phyloP scores from a whole-genome alignment of 116 monocot genomes.

The Iris pallida region DNA sequence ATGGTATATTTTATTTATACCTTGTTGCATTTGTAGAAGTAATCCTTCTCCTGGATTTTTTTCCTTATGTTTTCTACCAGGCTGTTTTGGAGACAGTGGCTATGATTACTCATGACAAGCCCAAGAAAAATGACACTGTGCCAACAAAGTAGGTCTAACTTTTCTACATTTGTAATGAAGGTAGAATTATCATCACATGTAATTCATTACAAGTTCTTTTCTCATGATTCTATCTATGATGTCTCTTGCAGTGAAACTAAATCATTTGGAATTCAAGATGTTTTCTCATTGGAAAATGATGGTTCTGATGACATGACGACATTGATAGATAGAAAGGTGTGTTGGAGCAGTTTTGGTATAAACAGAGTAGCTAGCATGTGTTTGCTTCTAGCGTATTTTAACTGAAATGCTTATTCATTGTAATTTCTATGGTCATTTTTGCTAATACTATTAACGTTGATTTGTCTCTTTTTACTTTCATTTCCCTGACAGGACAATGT shows the following conservation, averaged over 20 bases:
- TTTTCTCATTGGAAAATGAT: slow-evolving; percentile 69
- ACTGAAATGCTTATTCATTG: background rate
- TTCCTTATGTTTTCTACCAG: slow-evolving; percentile 27
- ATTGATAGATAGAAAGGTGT: slow-evolving; percentile 89
- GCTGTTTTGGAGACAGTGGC: slow-evolving; percentile 95
- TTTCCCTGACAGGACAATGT: slow-evolving; percentile 62
- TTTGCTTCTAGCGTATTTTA: background rate
- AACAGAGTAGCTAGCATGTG: background rate
- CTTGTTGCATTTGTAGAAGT: background rate
- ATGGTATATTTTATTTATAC: background rate
- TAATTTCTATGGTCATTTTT: background rate
- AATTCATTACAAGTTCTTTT: background rate
- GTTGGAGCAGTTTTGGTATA: background rate
- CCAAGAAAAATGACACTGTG: slow-evolving; percentile 70
- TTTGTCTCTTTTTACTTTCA: slow-evolving; percentile 2
- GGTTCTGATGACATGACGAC: slow-evolving; percentile 87
- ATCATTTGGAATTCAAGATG: slow-evolving; percentile 81
- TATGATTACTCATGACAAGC: slow-evolving; percentile 86
- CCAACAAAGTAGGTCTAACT: slow-evolving; percentile 46
- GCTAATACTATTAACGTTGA: background rate
- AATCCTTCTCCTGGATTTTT: background rate
- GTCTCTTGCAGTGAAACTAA: slow-evolving; percentile 49
- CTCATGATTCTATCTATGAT: slow-evolving; percentile 2
- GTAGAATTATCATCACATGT: background rate
- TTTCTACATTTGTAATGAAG: background rate